A percentile compares a stretch with the other conserved stretches of the same genome.
Conservation (phyloP, 2,329 filamentous ascomycete species). For the Pseudocercospora eumusae region DNA sequence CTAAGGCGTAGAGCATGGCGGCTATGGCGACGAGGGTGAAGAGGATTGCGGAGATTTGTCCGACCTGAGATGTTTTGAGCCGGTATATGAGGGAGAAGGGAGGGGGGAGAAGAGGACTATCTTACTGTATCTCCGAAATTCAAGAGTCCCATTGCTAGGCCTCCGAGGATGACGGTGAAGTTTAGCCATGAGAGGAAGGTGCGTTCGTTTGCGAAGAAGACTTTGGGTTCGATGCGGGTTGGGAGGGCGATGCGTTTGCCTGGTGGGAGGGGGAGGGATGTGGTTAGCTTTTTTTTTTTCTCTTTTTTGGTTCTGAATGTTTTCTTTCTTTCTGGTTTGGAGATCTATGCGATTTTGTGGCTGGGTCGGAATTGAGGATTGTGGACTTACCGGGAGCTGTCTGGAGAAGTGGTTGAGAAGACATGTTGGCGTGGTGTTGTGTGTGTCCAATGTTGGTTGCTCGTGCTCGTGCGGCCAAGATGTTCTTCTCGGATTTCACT, state of each 20-base stretch:
- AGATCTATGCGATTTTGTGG: neutral
- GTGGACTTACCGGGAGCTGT: conserved; percentile 74
- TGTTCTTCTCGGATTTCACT: neutral
- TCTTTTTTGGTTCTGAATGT: neutral
- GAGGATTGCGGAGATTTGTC: conserved; percentile 88
- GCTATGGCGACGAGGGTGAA: conserved; percentile 94
- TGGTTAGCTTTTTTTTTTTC: neutral
- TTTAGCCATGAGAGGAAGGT: conserved; percentile 99
- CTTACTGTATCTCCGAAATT: conserved; percentile 86
- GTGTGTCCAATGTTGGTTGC: neutral
- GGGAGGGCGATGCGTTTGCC: conserved; percentile 98
- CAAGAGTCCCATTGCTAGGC: conserved; percentile 91
- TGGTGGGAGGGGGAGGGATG: conserved; percentile 44
- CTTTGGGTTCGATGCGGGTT: conserved; percentile 96
- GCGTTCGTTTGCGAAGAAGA: conserved; percentile 99
- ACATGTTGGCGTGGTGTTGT: conserved; percentile 63
- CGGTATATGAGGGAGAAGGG: neutral
- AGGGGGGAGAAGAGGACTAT: neutral
- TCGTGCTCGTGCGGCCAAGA: neutral
- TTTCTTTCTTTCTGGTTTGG: neutral
- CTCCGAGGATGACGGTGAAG: conserved; percentile 97
- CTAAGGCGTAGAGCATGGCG: conserved; percentile 90
- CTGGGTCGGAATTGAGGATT: neutral
- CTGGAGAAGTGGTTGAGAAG: conserved; percentile 92
- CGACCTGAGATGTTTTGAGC: too few relatives aligned